phyloP scores from a whole-genome alignment of 345 rosid genomes.

The Clausena lansium region DNA sequence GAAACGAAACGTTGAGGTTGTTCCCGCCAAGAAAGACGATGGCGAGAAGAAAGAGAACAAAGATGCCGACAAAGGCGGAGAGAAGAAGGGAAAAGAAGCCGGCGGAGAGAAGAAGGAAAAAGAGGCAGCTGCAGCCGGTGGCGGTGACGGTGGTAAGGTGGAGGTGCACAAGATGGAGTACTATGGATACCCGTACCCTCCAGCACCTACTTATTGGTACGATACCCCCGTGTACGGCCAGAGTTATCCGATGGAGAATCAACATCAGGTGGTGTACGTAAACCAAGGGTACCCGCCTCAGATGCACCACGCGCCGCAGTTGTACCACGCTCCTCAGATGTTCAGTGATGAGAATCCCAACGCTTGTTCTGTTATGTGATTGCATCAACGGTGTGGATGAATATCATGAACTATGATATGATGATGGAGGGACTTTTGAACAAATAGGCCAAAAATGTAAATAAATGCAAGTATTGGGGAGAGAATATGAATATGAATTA shows the following conservation, averaged over 20 bases:
- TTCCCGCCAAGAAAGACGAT: conserved; percentile 54
- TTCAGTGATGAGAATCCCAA: conserved; percentile 96
- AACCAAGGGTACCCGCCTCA: conserved; percentile 37
- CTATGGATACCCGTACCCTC: conserved; percentile 32
- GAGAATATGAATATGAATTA: conserved; percentile 18
- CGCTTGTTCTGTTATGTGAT: conserved; percentile 73
- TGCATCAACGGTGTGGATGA: neutral
- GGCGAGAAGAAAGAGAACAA: conserved; percentile 36
- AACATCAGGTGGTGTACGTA: neutral
- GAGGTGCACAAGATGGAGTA: conserved; percentile 56
- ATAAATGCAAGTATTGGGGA: conserved; percentile 22
- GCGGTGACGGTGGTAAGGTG: conserved; percentile 38
- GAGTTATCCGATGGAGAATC: conserved; percentile 32
- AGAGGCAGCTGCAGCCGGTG: conserved; percentile 5
- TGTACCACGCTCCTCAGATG: conserved; percentile 60
- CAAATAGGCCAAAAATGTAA: conserved; percentile 20
- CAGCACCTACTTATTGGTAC: conserved; percentile 43
- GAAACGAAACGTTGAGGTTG: conserved; percentile 62
- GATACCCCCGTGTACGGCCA: conserved; percentile 39
- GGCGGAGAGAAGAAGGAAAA: conserved; percentile 23
- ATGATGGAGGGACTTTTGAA: neutral
- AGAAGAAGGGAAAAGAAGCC: conserved; percentile 35
- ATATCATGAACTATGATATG: neutral
- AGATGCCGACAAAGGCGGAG: conserved; percentile 19
- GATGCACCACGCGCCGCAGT: conserved; percentile 26